Percentiles rank a stretch among this genome's conserved stretches.
These are phyloP conservation scores for Knoxdaviesia capensis DNA, from an alignment of 2,329 filamentous ascomycete species.

Conservation along the genomic window DNA sequence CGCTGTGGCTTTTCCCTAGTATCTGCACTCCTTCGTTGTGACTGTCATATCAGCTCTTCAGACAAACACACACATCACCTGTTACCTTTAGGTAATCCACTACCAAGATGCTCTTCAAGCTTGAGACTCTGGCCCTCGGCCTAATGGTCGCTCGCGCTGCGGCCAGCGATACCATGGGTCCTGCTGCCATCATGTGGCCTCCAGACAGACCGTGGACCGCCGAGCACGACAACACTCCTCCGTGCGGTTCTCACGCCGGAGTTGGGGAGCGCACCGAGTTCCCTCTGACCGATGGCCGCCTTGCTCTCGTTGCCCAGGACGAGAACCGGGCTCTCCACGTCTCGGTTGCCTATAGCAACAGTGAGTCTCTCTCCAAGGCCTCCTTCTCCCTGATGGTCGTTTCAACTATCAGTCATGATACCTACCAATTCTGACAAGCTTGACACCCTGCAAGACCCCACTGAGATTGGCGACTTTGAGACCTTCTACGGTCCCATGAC, in stretches of 20 bases:
- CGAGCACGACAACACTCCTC: constrained; percentile 31
- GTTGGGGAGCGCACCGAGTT: constrained; percentile 31
- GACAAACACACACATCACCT: too few species aligned
- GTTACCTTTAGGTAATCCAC: not conserved
- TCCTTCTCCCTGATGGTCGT: not conserved
- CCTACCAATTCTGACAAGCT: not conserved
- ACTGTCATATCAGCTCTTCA: too few species aligned
- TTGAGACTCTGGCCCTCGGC: constrained; percentile 4
- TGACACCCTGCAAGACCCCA: constrained; percentile 18
- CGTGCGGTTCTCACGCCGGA: constrained; percentile 31
- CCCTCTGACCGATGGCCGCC: constrained; percentile 30
- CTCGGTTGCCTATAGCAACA: constrained; percentile 27
- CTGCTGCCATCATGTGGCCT: constrained; percentile 41
- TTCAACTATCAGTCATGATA: not conserved
- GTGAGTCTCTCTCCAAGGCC: constrained; percentile 13
- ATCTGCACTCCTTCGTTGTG: too few species aligned
- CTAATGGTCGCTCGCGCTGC: constrained; percentile 3
- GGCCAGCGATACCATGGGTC: constrained; percentile 20
- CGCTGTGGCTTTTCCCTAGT: too few species aligned
- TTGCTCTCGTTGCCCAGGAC: constrained; percentile 35
- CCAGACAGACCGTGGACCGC: constrained; percentile 33
- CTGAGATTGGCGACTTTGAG: constrained; percentile 18
- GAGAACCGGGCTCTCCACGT: constrained; percentile 33
- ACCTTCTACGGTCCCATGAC: constrained; percentile 15
- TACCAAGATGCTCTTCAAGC: not conserved